A percentile compares a stretch with the other conserved stretches of the same genome.
Conservation (phyloP, 225 moss, liverwort and hornwort genomes). For the Asterella californica region DNA sequence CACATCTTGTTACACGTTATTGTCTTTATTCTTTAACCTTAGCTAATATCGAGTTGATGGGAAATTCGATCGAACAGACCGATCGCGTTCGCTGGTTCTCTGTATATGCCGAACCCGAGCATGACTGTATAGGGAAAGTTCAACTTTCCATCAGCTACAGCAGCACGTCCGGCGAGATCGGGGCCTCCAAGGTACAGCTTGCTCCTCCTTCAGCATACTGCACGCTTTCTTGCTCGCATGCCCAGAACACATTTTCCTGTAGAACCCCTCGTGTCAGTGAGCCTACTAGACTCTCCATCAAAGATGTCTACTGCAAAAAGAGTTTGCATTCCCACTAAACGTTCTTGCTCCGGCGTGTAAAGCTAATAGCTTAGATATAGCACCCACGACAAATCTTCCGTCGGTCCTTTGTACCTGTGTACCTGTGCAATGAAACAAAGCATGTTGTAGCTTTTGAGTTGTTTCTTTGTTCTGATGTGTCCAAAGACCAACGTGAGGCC, state of each 20-base stretch:
- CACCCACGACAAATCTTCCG: no score
- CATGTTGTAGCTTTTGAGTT: background rate
- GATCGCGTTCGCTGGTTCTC: slow-evolving; percentile 90
- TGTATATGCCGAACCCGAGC: slow-evolving; percentile 64
- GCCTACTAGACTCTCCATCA: no score
- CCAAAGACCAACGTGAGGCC: background rate
- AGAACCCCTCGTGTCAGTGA: no score
- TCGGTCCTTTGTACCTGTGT: no score
- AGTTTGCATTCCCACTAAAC: no score
- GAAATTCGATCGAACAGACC: slow-evolving; percentile 44
- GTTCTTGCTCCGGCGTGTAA: no score
- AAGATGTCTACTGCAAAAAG: no score
- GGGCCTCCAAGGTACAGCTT: slow-evolving; percentile 66
- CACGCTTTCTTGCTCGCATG: background rate
- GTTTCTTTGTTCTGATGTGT: background rate
- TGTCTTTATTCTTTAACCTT: background rate
- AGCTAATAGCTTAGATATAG: no score
- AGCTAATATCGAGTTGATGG: background rate
- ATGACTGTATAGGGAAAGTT: slow-evolving; percentile 83
- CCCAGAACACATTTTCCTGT: no score
- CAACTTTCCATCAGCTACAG: slow-evolving; percentile 81
- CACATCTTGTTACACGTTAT: background rate
- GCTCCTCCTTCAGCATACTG: background rate
- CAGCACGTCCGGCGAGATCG: slow-evolving; percentile 64
- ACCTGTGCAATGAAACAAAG: background rate